phyloP scores from a whole-genome alignment of 176 grass and related monocot species.

The Aegilops umbellulata region DNA sequence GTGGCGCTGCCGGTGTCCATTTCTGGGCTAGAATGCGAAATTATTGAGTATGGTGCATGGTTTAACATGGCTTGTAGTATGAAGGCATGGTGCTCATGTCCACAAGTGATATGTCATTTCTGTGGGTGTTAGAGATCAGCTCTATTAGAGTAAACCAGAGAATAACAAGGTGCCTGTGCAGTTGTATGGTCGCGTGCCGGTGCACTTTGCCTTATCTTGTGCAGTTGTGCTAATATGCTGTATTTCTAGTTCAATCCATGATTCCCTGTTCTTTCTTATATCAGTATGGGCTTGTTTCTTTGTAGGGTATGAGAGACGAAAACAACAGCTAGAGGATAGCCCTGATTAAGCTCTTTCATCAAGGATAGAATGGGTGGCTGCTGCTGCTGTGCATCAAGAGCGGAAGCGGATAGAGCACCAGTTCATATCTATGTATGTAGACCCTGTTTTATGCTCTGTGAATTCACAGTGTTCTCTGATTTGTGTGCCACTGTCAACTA shows the following conservation, averaged over 20 bases:
- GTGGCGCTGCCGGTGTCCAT: background rate
- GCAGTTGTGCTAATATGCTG: background rate
- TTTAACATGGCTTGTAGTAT: background rate
- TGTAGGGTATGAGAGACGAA: slow-evolving; percentile 42
- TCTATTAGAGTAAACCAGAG: background rate
- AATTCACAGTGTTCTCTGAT: background rate
- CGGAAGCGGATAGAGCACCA: slow-evolving; percentile 56
- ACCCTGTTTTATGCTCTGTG: background rate
- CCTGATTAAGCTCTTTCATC: slow-evolving; percentile 31
- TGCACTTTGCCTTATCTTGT: background rate
- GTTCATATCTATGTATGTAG: slow-evolving; percentile 68
- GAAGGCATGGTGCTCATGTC: background rate
- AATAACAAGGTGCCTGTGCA: background rate
- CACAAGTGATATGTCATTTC: background rate
- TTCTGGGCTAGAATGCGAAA: background rate
- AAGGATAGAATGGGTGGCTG: slow-evolving; percentile 77
- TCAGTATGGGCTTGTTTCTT: background rate
- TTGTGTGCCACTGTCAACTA: background rate
- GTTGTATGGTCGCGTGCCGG: background rate
- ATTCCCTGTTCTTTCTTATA: slow-evolving; percentile 5
- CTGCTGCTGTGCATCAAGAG: slow-evolving; percentile 66
- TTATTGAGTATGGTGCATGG: background rate
- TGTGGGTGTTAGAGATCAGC: background rate
- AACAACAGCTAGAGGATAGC: slow-evolving; percentile 38
- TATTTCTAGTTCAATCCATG: background rate